Evolutionary conservation across 2,329 filamentous ascomycete species (phyloP).

Genomic region (Colletotrichum echinochloae): DNA sequence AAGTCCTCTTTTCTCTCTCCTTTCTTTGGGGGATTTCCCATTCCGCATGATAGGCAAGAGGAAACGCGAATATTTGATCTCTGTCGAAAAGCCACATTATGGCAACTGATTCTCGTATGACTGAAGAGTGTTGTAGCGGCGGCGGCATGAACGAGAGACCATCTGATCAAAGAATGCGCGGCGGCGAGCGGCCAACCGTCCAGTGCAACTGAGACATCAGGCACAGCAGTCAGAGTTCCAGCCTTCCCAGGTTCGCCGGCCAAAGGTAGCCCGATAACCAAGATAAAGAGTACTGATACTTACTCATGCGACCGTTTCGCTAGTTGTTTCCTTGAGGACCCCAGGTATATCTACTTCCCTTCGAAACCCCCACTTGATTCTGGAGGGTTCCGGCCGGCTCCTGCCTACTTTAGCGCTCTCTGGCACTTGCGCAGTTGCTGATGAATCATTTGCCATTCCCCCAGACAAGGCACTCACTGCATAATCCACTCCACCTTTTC

Average conservation of each 20-base stretch:
- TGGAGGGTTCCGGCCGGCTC: conserved; percentile 52
- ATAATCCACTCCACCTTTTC: conserved; percentile 46
- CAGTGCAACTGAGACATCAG: conserved; percentile 37
- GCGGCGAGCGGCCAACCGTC: conserved; percentile 34
- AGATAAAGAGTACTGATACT: conserved; percentile 18
- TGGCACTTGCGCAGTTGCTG: conserved; percentile 46
- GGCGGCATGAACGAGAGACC: conserved; percentile 36
- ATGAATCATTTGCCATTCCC: conserved; percentile 52
- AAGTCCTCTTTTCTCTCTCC: neutral
- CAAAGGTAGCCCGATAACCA: conserved; percentile 9
- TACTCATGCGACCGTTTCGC: fast-evolving
- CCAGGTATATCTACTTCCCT: conserved; percentile 12
- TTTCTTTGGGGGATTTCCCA: neutral
- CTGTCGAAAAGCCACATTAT: neutral
- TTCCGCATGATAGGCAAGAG: neutral
- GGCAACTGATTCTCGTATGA: neutral
- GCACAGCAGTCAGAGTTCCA: conserved; percentile 36
- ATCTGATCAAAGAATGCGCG: conserved; percentile 40
- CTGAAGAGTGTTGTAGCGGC: neutral
- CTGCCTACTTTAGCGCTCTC: conserved; percentile 34
- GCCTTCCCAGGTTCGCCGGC: conserved; percentile 31
- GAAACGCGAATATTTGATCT: neutral
- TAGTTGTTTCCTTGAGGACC: fast-evolving
- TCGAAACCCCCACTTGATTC: conserved; percentile 45
- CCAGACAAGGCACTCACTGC: conserved; percentile 41